A percentile compares a stretch with the other conserved stretches of the same genome.
Evolutionary conservation across 306 rosid genomes (phyloP).

Genomic region (Citrullus amarus): DNA sequence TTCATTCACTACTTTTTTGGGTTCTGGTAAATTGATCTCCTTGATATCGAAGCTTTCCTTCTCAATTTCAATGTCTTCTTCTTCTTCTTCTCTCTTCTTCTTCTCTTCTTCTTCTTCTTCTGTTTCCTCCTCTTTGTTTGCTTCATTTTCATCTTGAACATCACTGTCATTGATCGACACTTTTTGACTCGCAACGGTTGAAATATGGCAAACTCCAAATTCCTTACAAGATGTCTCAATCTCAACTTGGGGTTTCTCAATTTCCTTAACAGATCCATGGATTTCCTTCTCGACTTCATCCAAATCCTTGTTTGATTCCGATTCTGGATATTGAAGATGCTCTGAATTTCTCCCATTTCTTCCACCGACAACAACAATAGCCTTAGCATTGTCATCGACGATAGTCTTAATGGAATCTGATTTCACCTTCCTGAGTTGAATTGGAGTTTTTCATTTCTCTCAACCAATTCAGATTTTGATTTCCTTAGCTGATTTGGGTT

Average conservation of each 20-base stretch:
- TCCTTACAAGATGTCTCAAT: slow-evolving; percentile 33
- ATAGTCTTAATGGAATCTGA: slow-evolving; percentile 23
- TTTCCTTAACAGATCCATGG: slow-evolving; percentile 17
- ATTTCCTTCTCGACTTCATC: background rate
- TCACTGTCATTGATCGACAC: slow-evolving; percentile 16
- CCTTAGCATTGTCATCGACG: background rate
- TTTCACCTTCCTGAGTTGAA: slow-evolving; percentile 38
- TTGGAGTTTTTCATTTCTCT: slow-evolving; percentile 18
- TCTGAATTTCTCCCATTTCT: slow-evolving; percentile 14
- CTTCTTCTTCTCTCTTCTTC: slow-evolving; percentile 19
- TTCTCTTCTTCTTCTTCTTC: slow-evolving; percentile 11
- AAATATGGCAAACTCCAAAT: slow-evolving; percentile 44
- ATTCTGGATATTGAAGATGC: slow-evolving; percentile 35
- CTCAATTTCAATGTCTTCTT: slow-evolving; percentile 13
- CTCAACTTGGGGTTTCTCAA: slow-evolving; percentile 31
- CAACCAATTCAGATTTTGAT: slow-evolving; percentile 23
- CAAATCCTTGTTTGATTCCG: slow-evolving; percentile 24
- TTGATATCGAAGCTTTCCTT: slow-evolving; percentile 42
- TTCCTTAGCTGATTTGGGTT: slow-evolving; percentile 30
- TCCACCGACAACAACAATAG: slow-evolving; percentile 1
- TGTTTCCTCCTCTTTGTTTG: slow-evolving; percentile 9
- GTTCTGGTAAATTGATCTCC: slow-evolving; percentile 29
- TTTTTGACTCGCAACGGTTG: slow-evolving; percentile 6
- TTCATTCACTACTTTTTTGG: slow-evolving; percentile 20
- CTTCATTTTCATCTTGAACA: slow-evolving; percentile 12